phyloP scores from a whole-genome alignment of 2,329 filamentous ascomycete genomes.

The Colletotrichum tropicale region DNA sequence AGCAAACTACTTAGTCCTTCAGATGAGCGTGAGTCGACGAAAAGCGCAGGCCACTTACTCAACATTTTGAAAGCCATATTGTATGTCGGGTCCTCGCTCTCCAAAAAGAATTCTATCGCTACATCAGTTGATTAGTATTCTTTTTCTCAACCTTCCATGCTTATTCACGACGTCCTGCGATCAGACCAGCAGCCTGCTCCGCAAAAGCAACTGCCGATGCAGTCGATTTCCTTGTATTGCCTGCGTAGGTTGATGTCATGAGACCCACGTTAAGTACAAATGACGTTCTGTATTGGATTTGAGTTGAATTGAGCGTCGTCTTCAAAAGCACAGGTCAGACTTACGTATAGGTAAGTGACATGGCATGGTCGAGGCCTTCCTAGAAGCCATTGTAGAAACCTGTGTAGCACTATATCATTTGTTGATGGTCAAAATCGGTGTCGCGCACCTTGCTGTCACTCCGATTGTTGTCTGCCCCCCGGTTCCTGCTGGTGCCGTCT shows the following conservation, averaged over 20 bases:
- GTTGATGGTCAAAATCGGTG: too few relatives aligned
- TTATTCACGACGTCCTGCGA: background rate
- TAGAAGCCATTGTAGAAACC: too few relatives aligned
- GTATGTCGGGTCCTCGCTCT: background rate
- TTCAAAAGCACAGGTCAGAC: background rate
- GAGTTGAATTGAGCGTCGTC: background rate
- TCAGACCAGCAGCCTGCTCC: background rate
- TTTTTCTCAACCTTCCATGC: rapidly evolving
- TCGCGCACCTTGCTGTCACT: too few relatives aligned
- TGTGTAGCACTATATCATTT: too few relatives aligned
- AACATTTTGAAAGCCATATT: background rate
- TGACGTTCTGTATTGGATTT: background rate
- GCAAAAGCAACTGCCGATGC: background rate
- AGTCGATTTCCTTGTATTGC: background rate
- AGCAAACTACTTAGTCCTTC: background rate
- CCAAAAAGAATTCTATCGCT: background rate
- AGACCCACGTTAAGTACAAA: background rate
- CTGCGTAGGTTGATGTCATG: background rate
- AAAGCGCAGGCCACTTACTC: background rate
- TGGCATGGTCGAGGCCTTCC: too few relatives aligned
- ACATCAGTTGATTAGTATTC: rapidly evolving
- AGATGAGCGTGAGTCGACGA: background rate
- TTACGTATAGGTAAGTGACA: background rate
- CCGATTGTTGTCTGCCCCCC: too few relatives aligned
- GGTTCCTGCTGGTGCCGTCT: too few relatives aligned